Evolutionary conservation across 2,329 filamentous ascomycete genomes (phyloP), one percentile per base, ranked within the genome.

Genomic region (Colletotrichum abscissum): DNA sequence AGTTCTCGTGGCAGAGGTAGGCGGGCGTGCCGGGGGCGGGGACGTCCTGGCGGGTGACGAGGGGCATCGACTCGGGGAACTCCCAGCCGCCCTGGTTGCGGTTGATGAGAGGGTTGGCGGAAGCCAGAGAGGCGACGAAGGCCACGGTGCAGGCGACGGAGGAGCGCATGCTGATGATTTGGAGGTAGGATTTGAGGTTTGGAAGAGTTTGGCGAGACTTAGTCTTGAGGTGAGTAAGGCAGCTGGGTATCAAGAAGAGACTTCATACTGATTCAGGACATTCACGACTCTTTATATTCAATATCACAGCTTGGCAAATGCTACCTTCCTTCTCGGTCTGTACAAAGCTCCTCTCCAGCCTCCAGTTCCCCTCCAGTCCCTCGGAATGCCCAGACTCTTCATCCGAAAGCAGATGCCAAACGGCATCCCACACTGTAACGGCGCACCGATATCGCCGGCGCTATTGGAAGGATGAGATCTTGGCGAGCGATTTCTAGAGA

Each of bases 1-100:
- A 88, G 78, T 85, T 84, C 75, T 84, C 82, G 75, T 88, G 87
- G 79, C 87, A 89, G 55, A 87, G 80, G 76, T 85, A 88, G 7
- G 79, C 69, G 4, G 69, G 69, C 0, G 69, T 72, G 12, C 64
- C 69, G 0, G 69, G 42, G 79, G 83, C 24, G 79, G 82, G 26
- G 80, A 63, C 63, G 7, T 42, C 81, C 76, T 87, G 85, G n/a
- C 86, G 84, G 76, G 81, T 83, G 65, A 82, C 70, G n/a, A 87
- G 76, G n/a, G 78, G 77, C 38, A 81, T 78, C 19, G 73, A 63
- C 54, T 76, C 79, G 19, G 78, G 80, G 75, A 79, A 81, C 64
- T 78, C 73, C 75, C 79, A 78, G 54, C 73, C 77, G 14, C 69
- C 63, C 28, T 75, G 69, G 35, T 68, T 38, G 28, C 73, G 73